A percentile compares a stretch with the other conserved stretches of the same genome.
phyloP scores from a whole-genome alignment of 2,329 filamentous ascomycete species.

The Tolypocladium inflatum region DNA sequence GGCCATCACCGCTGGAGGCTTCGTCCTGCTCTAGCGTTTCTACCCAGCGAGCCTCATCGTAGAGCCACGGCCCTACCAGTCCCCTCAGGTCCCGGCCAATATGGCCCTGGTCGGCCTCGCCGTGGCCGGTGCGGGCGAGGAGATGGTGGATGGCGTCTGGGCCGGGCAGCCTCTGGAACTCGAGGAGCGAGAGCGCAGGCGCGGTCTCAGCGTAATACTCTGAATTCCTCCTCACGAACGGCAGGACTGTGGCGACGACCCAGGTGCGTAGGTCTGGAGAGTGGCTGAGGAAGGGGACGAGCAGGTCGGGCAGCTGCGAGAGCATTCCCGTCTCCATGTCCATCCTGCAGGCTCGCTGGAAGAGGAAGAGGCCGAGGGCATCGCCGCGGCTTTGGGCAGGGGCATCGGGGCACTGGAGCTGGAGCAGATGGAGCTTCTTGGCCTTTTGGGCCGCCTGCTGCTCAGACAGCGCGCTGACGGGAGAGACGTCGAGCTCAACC shows the following conservation, averaged over 20 bases:
- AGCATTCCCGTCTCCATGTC: constrained; percentile 66
- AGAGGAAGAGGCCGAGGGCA: constrained; percentile 51
- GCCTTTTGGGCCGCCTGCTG: constrained; percentile 54
- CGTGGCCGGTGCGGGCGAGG: constrained; percentile 43
- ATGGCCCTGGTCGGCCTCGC: constrained; percentile 26
- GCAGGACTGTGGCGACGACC: constrained; percentile 60
- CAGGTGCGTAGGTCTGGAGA: constrained; percentile 54
- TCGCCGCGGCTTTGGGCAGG: constrained; percentile 41
- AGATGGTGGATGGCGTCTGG: constrained; percentile 50
- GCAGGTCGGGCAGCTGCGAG: constrained; percentile 54
- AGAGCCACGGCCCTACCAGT: constrained; percentile 65
- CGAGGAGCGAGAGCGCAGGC: constrained; percentile 43
- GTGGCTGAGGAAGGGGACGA: constrained; percentile 57
- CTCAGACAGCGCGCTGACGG: constrained; percentile 50
- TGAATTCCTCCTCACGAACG: constrained; percentile 57
- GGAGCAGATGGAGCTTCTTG: constrained; percentile 52
- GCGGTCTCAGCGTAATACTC: constrained; percentile 55
- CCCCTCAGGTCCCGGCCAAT: constrained; percentile 58
- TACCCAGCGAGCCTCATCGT: constrained; percentile 51
- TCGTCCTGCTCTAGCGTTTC: constrained; percentile 1
- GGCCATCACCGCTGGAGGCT: constrained; percentile 9
- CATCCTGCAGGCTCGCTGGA: constrained; percentile 58
- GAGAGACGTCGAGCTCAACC: constrained; percentile 42
- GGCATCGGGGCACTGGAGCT: constrained; percentile 41
- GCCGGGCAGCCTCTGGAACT: constrained; percentile 54